phyloP scores from a whole-genome alignment of 768 basidiomycete species.

The Russula ochroleuca region DNA sequence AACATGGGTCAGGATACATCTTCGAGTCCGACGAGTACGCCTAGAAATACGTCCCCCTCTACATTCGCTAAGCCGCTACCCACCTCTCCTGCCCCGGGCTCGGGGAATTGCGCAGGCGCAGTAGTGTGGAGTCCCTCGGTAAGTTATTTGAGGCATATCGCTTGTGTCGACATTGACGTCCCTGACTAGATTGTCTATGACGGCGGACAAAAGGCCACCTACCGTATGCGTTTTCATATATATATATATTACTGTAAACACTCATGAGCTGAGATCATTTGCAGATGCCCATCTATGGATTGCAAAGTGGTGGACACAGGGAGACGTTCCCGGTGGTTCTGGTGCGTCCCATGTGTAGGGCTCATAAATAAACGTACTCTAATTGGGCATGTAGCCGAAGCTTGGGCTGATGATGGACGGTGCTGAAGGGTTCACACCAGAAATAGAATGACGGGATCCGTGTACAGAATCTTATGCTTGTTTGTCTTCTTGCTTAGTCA shows the following conservation, averaged over 20 bases:
- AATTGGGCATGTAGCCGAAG: slow-evolving; percentile 40
- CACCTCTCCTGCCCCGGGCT: slow-evolving; percentile 30
- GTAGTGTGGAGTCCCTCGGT: slow-evolving; percentile 48
- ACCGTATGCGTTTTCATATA: slow-evolving; percentile 36
- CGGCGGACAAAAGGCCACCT: slow-evolving; percentile 45
- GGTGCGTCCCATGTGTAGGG: slow-evolving; percentile 35
- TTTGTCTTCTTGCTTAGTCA: background rate
- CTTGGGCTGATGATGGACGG: slow-evolving; percentile 49
- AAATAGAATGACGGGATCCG: background rate
- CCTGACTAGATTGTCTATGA: slow-evolving; percentile 40
- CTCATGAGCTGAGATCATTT: slow-evolving; percentile 2
- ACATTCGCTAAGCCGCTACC: slow-evolving; percentile 28
- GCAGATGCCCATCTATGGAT: slow-evolving; percentile 53
- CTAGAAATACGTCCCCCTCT: slow-evolving; percentile 30
- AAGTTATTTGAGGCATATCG: slow-evolving; percentile 11
- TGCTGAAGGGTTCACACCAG: slow-evolving; percentile 34
- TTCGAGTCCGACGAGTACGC: slow-evolving; percentile 6
- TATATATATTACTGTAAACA: background rate
- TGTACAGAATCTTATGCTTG: background rate
- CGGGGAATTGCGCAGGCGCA: slow-evolving; percentile 41
- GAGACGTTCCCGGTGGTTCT: slow-evolving; percentile 50
- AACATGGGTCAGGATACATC: slow-evolving; percentile 44
- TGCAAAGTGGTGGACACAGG: slow-evolving; percentile 60
- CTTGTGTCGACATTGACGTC: background rate
- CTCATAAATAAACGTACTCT: slow-evolving; percentile 1